A percentile compares a stretch with the other conserved stretches of the same genome.
Evolutionary conservation across 345 rosid species (phyloP).

Genomic region (Arabidopsis suecica): DNA sequence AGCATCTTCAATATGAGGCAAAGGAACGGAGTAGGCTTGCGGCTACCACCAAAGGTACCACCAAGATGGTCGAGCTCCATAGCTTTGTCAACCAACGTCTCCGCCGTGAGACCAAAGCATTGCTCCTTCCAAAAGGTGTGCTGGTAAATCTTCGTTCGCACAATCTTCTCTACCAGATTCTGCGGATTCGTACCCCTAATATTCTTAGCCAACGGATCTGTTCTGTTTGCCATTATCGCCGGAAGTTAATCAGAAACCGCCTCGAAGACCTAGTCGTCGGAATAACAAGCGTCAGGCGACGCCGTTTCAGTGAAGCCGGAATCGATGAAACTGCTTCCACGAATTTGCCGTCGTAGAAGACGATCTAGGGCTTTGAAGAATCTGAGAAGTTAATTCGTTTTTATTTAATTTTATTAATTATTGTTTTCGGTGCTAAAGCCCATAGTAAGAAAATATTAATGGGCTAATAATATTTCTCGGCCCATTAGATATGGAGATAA

Average conservation of each 20-base stretch:
- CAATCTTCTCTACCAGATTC: slow-evolving; percentile 84
- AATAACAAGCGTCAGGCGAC: neutral
- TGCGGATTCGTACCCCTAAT: slow-evolving; percentile 89
- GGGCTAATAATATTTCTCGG: neutral
- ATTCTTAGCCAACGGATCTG: slow-evolving; percentile 89
- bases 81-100: slow-evolving; percentile 89
- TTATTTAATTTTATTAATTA: neutral
- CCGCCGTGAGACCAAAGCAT: slow-evolving; percentile 88
- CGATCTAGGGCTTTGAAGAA: slow-evolving; percentile 32
- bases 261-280: neutral
- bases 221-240: slow-evolving; percentile 72
- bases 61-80: slow-evolving; percentile 94
- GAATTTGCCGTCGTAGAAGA: slow-evolving; percentile 28
- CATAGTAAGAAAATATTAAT: slow-evolving; percentile 4
- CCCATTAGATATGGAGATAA: slow-evolving; percentile 19
- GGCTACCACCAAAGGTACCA: slow-evolving; percentile 83
- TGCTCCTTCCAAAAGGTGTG: slow-evolving; percentile 94
- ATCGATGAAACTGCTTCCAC: neutral
- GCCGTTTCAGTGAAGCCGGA: slow-evolving; percentile 4
- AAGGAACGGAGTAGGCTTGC: slow-evolving; percentile 85
- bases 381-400: neutral
- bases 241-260: neutral
- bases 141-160: slow-evolving; percentile 78
- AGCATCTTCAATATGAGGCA: slow-evolving; percentile 89
- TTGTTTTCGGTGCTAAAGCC: slow-evolving; percentile 1